These are phyloP conservation scores for Cryptosporidium canis DNA, from an alignment of 169 alveolate genomes.

Conservation along the genomic window DNA sequence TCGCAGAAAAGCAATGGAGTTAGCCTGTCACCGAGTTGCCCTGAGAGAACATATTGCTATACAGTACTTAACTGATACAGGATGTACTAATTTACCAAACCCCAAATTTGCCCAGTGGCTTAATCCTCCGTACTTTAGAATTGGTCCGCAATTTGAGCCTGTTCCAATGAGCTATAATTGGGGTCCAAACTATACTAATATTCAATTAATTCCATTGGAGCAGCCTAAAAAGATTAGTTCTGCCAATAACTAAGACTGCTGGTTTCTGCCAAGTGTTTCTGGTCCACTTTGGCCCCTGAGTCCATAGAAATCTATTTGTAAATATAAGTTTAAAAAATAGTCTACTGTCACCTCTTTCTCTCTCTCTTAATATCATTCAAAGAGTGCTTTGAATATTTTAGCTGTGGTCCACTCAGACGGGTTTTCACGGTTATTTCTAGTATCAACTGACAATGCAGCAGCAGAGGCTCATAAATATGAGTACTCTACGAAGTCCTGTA, in stretches of 20 bases:
- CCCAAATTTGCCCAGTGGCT: constrained; percentile 70
- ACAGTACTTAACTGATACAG: constrained; percentile 58
- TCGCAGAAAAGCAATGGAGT: constrained; percentile 72
- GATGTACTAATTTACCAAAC: constrained; percentile 41
- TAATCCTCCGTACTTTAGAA: constrained; percentile 59
- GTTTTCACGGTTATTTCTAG: too few relatives aligned
- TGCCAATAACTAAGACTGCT: background rate
- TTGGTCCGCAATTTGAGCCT: constrained; percentile 65
- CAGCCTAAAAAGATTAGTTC: constrained; percentile 30
- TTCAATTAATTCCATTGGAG: constrained; percentile 62
- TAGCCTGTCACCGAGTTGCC: constrained; percentile 69
- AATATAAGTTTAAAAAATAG: too few relatives aligned
- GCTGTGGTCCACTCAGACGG: too few relatives aligned
- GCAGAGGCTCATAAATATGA: background rate
- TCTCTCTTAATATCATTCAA: too few relatives aligned
- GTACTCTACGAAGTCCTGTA: background rate
- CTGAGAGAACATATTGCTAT: constrained; percentile 70
- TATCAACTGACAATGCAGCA: background rate
- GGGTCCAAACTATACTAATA: constrained; percentile 71
- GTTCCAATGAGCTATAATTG: constrained; percentile 73
- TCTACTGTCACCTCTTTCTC: too few relatives aligned
- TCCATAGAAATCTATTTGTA: too few relatives aligned
- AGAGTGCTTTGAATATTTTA: too few relatives aligned
- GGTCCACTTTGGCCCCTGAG: background rate
- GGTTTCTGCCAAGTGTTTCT: background rate